phyloP scores from a whole-genome alignment of 176 grass and related monocot species.

The Oryza longistaminata region DNA sequence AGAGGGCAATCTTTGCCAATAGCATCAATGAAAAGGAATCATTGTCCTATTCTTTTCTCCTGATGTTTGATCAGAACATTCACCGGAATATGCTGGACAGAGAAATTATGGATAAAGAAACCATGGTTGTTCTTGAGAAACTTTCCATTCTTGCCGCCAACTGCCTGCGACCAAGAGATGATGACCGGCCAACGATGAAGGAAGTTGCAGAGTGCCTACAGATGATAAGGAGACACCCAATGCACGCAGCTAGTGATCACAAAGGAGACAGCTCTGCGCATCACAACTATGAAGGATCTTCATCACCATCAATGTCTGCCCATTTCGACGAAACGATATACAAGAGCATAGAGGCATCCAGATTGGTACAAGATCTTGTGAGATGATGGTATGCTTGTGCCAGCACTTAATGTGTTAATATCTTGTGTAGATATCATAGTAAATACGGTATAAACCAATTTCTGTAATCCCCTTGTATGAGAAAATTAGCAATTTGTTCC shows the following conservation, averaged over 20 bases:
- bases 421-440: too few species aligned
- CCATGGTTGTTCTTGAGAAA: background rate
- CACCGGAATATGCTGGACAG: background rate
- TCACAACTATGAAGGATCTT: background rate
- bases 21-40: constrained; percentile 18
- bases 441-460: too few species aligned
- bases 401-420: too few species aligned
- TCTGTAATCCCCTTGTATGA: background rate
- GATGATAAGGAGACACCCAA: background rate
- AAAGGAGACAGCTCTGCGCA: background rate
- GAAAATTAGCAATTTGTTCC: background rate
- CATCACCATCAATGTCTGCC: background rate
- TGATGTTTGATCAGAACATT: background rate
- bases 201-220: background rate
- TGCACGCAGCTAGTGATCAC: background rate
- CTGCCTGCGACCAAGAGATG: background rate
- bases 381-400: background rate
- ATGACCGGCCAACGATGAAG: background rate
- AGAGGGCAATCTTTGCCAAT: constrained; percentile 33
- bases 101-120: background rate
- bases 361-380: background rate
- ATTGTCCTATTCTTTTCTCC: background rate
- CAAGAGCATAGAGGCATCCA: background rate
- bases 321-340: background rate
- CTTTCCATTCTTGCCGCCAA: background rate